Base-by-base conservation (phyloP, 2,329 filamentous ascomycete genomes). In the Allantophomopsis lycopodina region DNA sequence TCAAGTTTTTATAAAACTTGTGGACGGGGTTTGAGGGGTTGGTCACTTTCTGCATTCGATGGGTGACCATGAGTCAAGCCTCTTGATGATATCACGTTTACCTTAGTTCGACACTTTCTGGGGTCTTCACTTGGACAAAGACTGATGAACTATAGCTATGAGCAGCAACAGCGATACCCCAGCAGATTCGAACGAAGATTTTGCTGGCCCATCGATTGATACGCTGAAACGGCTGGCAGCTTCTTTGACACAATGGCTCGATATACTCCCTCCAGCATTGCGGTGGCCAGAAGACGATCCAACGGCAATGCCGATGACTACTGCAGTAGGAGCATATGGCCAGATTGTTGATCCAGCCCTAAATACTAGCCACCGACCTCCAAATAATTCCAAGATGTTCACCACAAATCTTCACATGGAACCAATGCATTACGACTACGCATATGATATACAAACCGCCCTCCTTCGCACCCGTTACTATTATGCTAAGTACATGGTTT, bases 391-490 rank as follows among this genome's bases (percentile, higher is more conserved):
- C 35, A 52, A 59, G 7, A 60, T 70, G 40, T 73, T 72, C 51
- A 62, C 62, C 7, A 51, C 62, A 8, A 62, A 71, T 45, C 56
- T 71, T 40, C 60, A 65, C 40, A 49, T 48, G 2, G 55, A 63
- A 3, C 64, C 65, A 1, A 54, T 56, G 8, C 59, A 58, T 16
- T 73, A 73, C 49, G 61, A 61, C 12, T 73, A 67, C 49, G 65
- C 64, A 13, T 61, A 71, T 42, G 72, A 76, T 48, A 59, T 77
- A 28, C 69, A 76, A 42, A 64, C 69, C 7, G 73, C 73, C 2
- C 55, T 73, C 10, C 60, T 78, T 7, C 66, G 73, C 35, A 73
- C 71, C 5, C 62, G 69, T 36, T 77, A 73, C 52, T 75, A 73
- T 52, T 73, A 74, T 47, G 65, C 66, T 16, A 72, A 71, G 41